Evolutionary conservation across 306 rosid genomes (phyloP).

Genomic region (Parietaria judaica): DNA sequence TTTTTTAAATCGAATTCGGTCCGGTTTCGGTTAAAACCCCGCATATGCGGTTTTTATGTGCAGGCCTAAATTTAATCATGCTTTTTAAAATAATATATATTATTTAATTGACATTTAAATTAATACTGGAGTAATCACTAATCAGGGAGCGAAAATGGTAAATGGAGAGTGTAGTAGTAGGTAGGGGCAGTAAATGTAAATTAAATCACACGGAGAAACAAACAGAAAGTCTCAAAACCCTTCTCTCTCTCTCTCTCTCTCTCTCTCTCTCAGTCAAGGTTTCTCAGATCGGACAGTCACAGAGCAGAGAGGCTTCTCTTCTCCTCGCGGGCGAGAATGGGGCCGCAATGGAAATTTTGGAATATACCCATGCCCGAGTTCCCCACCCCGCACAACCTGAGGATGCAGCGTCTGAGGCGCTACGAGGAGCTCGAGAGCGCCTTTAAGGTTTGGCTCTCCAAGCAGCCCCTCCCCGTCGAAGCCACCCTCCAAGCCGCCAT

Average conservation of each 20-base stretch:
- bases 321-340: background rate
- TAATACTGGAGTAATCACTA: no score
- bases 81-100: no score
- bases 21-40: no score
- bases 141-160: no score
- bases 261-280: no score
- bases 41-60: no score
- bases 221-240: background rate
- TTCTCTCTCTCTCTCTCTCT: background rate
- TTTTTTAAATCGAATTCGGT: no score
- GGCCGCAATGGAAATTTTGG: conserved; percentile 72
- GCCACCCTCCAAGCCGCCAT: conserved; percentile 79
- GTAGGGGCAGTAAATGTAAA: no score
- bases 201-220: background rate
- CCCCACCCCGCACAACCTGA: conserved; percentile 54
- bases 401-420: conserved; percentile 52
- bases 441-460: conserved; percentile 61
- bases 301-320: background rate
- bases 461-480: conserved; percentile 76
- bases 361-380: conserved; percentile 36
- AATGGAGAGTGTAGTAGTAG: no score
- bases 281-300: background rate
- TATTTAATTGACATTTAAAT: no score
- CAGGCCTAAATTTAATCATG: no score
- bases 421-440: conserved; percentile 52